These are phyloP conservation scores for Leptographium wingfieldii DNA, from an alignment of 2,329 filamentous ascomycete genomes.

Conservation along the genomic window DNA sequence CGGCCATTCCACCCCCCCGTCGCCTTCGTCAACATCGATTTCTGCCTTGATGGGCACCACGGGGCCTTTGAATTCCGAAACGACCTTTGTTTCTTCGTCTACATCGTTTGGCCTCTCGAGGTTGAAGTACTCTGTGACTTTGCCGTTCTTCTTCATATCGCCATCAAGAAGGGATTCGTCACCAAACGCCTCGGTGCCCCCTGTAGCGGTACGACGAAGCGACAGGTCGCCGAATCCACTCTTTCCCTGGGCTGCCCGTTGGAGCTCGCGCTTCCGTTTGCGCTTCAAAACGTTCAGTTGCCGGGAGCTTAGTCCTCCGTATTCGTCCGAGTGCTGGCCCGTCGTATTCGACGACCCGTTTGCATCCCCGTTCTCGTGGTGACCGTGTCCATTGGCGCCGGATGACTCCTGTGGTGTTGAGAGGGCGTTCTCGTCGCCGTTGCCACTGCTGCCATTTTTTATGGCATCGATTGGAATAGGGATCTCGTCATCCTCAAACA, in stretches of 20 bases:
- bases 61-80: slow-evolving; percentile 89
- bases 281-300: slow-evolving; percentile 92
- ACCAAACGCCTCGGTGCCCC: slow-evolving; percentile 46
- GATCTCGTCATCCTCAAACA: slow-evolving; percentile 73
- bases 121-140: slow-evolving; percentile 75
- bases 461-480: slow-evolving; percentile 47
- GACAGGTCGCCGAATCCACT: slow-evolving; percentile 82
- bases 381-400: slow-evolving; percentile 11
- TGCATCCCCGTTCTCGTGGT: neutral
- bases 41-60: slow-evolving; percentile 72
- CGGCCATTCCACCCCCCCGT: slow-evolving; percentile 80
- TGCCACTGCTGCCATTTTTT: slow-evolving; percentile 22
- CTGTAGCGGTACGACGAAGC: slow-evolving; percentile 47
- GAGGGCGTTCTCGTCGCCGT: slow-evolving; percentile 2
- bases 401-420: slow-evolving; percentile 30
- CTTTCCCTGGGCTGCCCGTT: slow-evolving; percentile 76
- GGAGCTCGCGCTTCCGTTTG: slow-evolving; percentile 81
- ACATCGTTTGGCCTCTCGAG: slow-evolving; percentile 64
- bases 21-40: slow-evolving; percentile 63
- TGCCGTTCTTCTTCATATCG: slow-evolving; percentile 48
- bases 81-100: slow-evolving; percentile 84
- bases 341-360: slow-evolving; percentile 18
- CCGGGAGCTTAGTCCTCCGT: slow-evolving; percentile 62
- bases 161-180: slow-evolving; percentile 43
- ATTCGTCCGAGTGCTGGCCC: slow-evolving; percentile 37